phyloP scores from a whole-genome alignment of 2,329 filamentous ascomycete species.

The Knoxdaviesia proteae region DNA sequence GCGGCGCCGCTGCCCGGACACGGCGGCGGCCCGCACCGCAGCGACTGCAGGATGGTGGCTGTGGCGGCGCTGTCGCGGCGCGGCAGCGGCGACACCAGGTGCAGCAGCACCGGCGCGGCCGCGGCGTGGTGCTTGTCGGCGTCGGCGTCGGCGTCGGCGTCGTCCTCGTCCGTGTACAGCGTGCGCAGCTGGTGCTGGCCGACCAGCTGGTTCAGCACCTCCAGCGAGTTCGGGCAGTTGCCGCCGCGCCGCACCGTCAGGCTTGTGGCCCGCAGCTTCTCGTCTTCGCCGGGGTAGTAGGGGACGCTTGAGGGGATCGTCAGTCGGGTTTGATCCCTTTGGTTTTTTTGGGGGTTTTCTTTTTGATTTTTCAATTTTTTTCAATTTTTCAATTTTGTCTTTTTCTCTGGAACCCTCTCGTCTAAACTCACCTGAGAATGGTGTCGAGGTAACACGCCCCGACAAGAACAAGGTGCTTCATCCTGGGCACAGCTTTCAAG shows the following conservation, averaged over 20 bases:
- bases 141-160: conserved; percentile 1
- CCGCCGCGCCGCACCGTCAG: conserved; percentile 43
- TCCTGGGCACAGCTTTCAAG: conserved; percentile 7
- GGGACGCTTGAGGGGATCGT: conserved; percentile 28
- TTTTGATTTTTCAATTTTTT: too few relatives aligned
- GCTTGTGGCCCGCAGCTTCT: conserved; percentile 45
- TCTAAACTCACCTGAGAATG: conserved; percentile 34
- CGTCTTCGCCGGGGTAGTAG: conserved; percentile 47
- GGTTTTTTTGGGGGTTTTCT: conserved; percentile 3
- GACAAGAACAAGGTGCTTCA: conserved; percentile 39
- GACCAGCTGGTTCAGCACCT: conserved; percentile 47
- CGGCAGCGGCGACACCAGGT: conserved; percentile 34
- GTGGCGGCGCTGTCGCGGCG: conserved; percentile 26
- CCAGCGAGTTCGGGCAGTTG: conserved; percentile 51
- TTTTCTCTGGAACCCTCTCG: too few relatives aligned
- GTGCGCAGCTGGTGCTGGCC: not conserved
- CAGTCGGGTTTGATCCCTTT: conserved; percentile 4
- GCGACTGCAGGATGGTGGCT: conserved; percentile 29
- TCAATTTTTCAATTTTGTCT: not conserved
- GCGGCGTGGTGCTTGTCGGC: conserved; percentile 1
- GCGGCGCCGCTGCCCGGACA: not conserved
- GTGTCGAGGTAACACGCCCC: conserved; percentile 54
- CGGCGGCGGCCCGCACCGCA: conserved; percentile 15
- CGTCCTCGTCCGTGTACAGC: not conserved
- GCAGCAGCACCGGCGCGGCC: conserved; percentile 9